These are phyloP conservation scores for Phytophthora pluvialis DNA, from an alignment of 352 stramenopile genomes.

Conservation along the genomic window DNA sequence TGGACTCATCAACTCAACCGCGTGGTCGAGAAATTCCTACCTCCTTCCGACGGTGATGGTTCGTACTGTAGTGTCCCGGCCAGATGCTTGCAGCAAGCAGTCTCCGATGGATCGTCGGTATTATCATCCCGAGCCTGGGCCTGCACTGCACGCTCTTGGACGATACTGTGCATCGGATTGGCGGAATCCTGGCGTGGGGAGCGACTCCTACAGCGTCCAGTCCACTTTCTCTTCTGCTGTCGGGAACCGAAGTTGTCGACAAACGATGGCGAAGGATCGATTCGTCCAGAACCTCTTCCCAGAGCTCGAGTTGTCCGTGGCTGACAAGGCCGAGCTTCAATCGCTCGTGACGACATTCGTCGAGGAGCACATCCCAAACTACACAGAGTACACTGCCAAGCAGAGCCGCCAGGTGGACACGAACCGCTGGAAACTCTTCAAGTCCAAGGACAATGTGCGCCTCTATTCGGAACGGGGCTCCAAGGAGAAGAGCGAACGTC, in stretches of 20 bases:
- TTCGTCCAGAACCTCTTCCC: slow-evolving; percentile 39
- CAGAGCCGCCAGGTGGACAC: slow-evolving; percentile 38
- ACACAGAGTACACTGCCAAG: slow-evolving; percentile 31
- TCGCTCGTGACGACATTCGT: slow-evolving; percentile 36
- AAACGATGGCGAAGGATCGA: slow-evolving; percentile 36
- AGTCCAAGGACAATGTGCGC: slow-evolving; percentile 35
- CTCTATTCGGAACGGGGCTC: slow-evolving; percentile 35
- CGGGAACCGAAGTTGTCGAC: neutral
- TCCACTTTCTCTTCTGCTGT: slow-evolving; percentile 26
- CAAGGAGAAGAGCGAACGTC: neutral
- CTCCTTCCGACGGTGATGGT: slow-evolving; percentile 25
- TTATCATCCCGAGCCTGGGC: slow-evolving; percentile 10
- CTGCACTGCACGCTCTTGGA: slow-evolving; percentile 11
- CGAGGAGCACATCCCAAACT: slow-evolving; percentile 44
- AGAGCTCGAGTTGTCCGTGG: slow-evolving; percentile 26
- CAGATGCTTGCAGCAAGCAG: slow-evolving; percentile 14
- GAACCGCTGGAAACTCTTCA: slow-evolving; percentile 45
- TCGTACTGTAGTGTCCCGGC: slow-evolving; percentile 10
- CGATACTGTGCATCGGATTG: slow-evolving; percentile 23
- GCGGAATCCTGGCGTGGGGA: slow-evolving; percentile 9
- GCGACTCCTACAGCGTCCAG: neutral
- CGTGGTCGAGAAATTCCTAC: slow-evolving; percentile 23
- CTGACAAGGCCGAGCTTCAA: slow-evolving; percentile 39
- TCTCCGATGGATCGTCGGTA: slow-evolving; percentile 13
- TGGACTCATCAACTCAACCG: slow-evolving; percentile 25